These are phyloP conservation scores for Multifurca ochricompacta DNA, from an alignment of 768 basidiomycete species.

Conservation along the genomic window DNA sequence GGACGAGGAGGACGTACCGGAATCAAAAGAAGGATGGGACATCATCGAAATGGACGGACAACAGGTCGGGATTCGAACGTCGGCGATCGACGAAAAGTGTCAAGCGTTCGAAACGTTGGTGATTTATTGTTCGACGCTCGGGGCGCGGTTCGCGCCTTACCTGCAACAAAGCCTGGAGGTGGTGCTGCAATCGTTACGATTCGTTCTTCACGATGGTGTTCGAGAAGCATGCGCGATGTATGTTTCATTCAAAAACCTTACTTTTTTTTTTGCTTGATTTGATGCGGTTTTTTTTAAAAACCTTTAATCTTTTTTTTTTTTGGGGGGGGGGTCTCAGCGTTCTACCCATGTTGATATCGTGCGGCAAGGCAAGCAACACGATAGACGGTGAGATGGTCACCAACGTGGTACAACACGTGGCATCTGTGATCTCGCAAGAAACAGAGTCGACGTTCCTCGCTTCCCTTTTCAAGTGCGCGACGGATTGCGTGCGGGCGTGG, in stretches of 20 bases:
- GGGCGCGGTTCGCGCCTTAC: conserved; percentile 62
- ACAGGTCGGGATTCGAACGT: conserved; percentile 68
- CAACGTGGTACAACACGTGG: conserved; percentile 55
- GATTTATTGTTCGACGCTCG: conserved; percentile 67
- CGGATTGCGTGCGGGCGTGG: conserved; percentile 51
- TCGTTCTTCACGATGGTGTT: conserved; percentile 82
- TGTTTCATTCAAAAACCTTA: conserved; percentile 28
- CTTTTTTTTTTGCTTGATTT: neutral
- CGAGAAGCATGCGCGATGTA: conserved; percentile 72
- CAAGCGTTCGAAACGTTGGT: conserved; percentile 84
- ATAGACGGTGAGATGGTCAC: conserved; percentile 41
- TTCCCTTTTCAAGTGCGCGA: conserved; percentile 65
- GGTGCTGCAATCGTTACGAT: conserved; percentile 59
- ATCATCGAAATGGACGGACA: conserved; percentile 72
- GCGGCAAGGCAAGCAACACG: conserved; percentile 51
- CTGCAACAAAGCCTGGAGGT: conserved; percentile 64
- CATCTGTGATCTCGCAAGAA: conserved; percentile 55
- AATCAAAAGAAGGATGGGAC: conserved; percentile 71
- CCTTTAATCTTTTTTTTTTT: neutral
- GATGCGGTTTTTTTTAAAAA: too few species aligned
- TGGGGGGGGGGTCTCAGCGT: conserved; percentile 38
- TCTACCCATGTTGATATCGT: conserved; percentile 59
- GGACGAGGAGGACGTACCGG: conserved; percentile 47
- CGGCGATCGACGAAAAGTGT: conserved; percentile 79
- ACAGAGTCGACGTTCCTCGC: conserved; percentile 69